These are phyloP conservation scores for Wallacemonas collosoma DNA, from an alignment of 208 protist species.

Conservation along the genomic window DNA sequence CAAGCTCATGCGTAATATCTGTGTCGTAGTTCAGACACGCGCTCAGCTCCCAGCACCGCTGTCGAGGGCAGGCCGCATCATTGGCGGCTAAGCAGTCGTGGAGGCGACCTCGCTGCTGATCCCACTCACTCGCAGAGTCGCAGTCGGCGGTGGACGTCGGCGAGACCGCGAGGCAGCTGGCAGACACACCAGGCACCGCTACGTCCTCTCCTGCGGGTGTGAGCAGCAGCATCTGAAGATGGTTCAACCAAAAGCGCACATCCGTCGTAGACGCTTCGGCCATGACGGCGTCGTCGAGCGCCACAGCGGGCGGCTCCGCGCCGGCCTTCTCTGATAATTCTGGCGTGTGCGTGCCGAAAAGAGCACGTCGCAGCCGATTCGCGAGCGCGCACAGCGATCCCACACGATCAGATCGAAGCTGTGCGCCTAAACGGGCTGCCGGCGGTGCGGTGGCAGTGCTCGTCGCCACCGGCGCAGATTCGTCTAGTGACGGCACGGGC, in stretches of 20 bases:
- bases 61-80: conserved; percentile 45
- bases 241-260: conserved; percentile 74
- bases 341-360: background rate
- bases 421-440: background rate
- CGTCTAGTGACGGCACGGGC: background rate
- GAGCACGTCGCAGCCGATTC: background rate
- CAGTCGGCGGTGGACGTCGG: background rate
- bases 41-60: conserved; percentile 45
- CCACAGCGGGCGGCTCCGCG: background rate
- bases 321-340: background rate
- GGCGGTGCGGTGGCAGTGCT: background rate
- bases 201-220: background rate
- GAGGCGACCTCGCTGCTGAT: conserved; percentile 32
- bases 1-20: conserved; percentile 39
- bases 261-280: conserved; percentile 40
- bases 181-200: too few species aligned
- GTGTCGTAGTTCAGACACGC: conserved; percentile 28
- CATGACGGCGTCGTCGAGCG: conserved; percentile 21
- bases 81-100: conserved; percentile 29
- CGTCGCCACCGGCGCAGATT: background rate
- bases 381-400: background rate
- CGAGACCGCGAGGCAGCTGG: too few species aligned
- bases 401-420: background rate
- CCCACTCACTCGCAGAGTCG: conserved; percentile 32
- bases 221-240: conserved; percentile 63